Percentiles rank a stretch among this genome's conserved stretches.
Evolutionary conservation across 305 asterid genomes (phyloP).

Genomic region (Fraxinus greggii): DNA sequence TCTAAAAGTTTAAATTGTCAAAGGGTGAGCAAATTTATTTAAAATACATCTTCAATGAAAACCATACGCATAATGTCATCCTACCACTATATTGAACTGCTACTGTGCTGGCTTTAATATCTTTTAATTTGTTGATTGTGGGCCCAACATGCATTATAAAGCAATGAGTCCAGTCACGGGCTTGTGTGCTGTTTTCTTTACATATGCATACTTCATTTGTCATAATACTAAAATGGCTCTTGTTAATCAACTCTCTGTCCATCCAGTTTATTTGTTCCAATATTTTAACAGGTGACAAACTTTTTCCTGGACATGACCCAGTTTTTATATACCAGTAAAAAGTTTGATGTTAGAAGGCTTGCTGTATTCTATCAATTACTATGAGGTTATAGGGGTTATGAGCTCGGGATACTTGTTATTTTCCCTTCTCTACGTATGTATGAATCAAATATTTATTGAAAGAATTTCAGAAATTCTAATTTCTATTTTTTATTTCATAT

Average conservation of each 20-base stretch:
- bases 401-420: background rate
- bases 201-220: background rate
- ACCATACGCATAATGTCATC: background rate
- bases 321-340: too few relatives aligned
- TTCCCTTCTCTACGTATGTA: background rate
- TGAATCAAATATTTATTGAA: background rate
- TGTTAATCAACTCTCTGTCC: background rate
- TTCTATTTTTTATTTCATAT: conserved; percentile 14
- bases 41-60: background rate
- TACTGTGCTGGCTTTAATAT: background rate
- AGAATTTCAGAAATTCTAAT: conserved; percentile 6
- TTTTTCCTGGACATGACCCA: background rate
- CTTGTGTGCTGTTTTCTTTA: background rate
- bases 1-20: background rate
- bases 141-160: background rate
- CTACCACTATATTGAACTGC: background rate
- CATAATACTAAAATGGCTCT: background rate
- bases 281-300: background rate
- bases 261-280: background rate
- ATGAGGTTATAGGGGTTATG: background rate
- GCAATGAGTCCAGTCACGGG: background rate
- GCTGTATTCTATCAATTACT: too few relatives aligned
- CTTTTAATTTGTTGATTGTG: background rate
- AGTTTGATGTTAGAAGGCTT: too few relatives aligned
- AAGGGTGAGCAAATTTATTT: background rate